Conservation (phyloP, 208 protist species). For the Acanthamoeba rhysodes region DNA sequence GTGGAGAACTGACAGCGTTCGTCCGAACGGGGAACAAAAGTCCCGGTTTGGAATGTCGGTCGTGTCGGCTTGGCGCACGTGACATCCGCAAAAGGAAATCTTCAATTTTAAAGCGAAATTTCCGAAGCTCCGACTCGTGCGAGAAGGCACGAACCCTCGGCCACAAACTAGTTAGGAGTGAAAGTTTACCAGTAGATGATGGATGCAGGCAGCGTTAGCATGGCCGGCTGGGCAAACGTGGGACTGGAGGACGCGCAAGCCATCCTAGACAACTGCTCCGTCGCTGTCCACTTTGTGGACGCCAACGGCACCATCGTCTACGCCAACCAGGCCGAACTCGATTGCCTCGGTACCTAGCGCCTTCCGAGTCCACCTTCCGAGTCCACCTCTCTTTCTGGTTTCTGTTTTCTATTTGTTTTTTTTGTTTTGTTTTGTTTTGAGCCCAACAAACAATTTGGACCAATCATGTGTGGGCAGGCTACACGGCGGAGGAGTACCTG, state of each 20-base stretch:
- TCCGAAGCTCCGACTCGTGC: too few species aligned
- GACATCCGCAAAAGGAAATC: too few species aligned
- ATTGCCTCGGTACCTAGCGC: not conserved
- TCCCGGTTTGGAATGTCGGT: too few species aligned
- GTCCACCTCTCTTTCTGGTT: not conserved
- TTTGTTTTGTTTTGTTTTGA: not conserved
- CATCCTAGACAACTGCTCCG: conserved; percentile 14
- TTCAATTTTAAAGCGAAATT: too few species aligned
- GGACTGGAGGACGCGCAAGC: conserved; percentile 9
- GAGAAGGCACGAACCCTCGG: too few species aligned
- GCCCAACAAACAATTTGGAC: too few species aligned
- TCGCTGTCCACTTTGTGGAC: conserved; percentile 27
- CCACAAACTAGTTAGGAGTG: too few species aligned
- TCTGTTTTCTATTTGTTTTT: not conserved
- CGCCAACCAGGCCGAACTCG: conserved; percentile 41
- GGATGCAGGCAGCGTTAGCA: not conserved
- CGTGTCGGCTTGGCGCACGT: too few species aligned
- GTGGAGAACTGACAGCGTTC: too few species aligned
- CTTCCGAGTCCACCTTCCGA: not conserved
- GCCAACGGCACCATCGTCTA: conserved; percentile 9
- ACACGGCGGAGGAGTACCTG: not conserved
- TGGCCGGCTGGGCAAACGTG: not conserved
- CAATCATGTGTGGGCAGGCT: not conserved
- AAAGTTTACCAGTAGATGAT: not conserved
- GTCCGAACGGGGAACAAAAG: too few species aligned